Base-by-base conservation (phyloP, 108 stramenopile species). In the Nannochloropsis granulata region DNA sequence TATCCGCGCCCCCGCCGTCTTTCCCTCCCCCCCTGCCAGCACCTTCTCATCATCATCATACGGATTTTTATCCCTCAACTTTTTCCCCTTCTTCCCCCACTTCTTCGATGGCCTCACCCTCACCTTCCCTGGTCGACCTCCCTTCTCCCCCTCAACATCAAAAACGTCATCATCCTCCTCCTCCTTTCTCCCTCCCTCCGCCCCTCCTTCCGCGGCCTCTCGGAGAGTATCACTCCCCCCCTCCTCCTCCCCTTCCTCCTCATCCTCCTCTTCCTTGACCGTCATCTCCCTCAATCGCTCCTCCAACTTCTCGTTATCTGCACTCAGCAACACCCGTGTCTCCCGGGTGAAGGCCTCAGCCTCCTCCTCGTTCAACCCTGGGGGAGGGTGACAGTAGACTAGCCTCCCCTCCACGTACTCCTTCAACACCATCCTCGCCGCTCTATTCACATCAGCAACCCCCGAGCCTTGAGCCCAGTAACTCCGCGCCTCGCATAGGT, bases 361-460 rank as follows among this genome's bases (percentile, higher is more conserved):
- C 25, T 91, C 88, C 79, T 85, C 91, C 56, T 71, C 81, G 25
- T 88, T 85, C 25, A 92, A 83, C 23, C 78, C 86, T 16, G 97
- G 96, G 19, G 99, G 99, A 26, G 96, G 84, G 84, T 97, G 96
- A 84, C 95, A 95, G 88, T 94, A 98, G 78, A 98, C 85, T 23
- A 99, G 87, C 43, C 92, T 94, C 78, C 98, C 99, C 81, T 93
- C 91, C 24, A 94, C 95, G 89, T 96, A 98, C 86, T 98, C 99
- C 90, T 95, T 95, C 78, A 99, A 91, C 19, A 99, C 86, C 43
- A 95, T 90, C 34, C 97, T 91, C 24, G 96, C 93, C 12, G 96
- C 99, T 44, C 96, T 91, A 46, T 94, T 92, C 82, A 95, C 93
- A 88, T 99, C 97, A 13, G 94, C 88, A 13, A 95, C 94, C 34